Evolutionary conservation across 1,284 basidiomycete species (phyloP).

Genomic region (Pyrrhoderma lamaoense): DNA sequence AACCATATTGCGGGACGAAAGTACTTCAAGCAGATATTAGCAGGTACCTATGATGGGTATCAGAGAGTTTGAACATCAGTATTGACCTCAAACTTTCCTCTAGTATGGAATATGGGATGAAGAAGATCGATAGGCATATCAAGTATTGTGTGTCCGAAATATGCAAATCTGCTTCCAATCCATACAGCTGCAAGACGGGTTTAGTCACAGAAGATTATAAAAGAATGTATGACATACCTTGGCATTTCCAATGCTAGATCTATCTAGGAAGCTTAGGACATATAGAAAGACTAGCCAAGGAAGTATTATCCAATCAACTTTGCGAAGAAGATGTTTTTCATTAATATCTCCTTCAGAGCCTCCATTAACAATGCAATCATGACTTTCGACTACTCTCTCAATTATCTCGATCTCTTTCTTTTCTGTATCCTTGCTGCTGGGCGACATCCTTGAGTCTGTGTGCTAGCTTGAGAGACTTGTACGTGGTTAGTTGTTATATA

Average conservation of each 20-base stretch:
- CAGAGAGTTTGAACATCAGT: no score
- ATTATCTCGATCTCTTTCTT: no score
- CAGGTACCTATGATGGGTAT: no score
- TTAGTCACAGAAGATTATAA: no score
- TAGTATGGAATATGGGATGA: slow-evolving; percentile 57
- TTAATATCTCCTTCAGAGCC: no score
- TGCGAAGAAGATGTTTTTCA: slow-evolving; percentile 55
- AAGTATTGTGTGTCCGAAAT: slow-evolving; percentile 59
- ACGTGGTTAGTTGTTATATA: no score
- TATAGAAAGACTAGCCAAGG: slow-evolving; percentile 69
- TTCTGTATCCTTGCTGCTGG: no score
- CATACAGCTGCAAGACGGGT: slow-evolving; percentile 49
- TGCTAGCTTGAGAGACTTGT: no score
- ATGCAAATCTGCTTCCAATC: slow-evolving; percentile 44
- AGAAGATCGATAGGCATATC: slow-evolving; percentile 55
- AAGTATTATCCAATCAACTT: slow-evolving; percentile 55
- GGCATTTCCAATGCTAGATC: slow-evolving; percentile 77
- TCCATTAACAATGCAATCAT: no score
- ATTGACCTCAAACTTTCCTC: slow-evolving; percentile 41
- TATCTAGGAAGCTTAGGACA: slow-evolving; percentile 66
- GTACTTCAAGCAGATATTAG: slow-evolving; percentile 65
- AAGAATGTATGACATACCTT: slow-evolving; percentile 37
- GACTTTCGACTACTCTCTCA: no score
- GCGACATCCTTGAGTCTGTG: no score
- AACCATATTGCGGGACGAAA: no score